Evolutionary conservation across 108 stramenopile genomes (phyloP).

Genomic region (Skeletonema potamos): DNA sequence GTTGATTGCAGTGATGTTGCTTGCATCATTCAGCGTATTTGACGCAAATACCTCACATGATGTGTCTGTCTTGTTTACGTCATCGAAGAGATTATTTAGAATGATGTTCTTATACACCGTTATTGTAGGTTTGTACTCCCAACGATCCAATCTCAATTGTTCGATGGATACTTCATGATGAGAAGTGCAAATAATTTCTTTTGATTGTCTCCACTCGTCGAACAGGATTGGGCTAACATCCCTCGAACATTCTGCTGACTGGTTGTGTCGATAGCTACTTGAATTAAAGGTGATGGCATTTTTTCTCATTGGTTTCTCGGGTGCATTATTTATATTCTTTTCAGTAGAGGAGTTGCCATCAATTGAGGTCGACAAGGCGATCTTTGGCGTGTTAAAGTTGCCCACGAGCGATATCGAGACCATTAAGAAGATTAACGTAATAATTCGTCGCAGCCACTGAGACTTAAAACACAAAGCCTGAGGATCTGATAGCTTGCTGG

Average conservation of each 20-base stretch:
- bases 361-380: too few relatives aligned
- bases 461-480: too few relatives aligned
- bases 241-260: not conserved
- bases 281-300: not conserved
- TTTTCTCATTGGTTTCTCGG: too few relatives aligned
- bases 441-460: too few relatives aligned
- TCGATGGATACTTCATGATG: not conserved
- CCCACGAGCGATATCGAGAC: too few relatives aligned
- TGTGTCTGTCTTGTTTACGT: not conserved
- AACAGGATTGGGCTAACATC: not conserved
- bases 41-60: not conserved
- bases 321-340: too few relatives aligned
- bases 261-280: slow-evolving; percentile 1
- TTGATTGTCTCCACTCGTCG: not conserved
- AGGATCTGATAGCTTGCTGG: too few relatives aligned
- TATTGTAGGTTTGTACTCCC: slow-evolving; percentile 10
- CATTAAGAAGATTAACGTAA: too few relatives aligned
- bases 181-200: not conserved
- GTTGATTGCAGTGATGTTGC: not conserved
- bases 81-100: not conserved
- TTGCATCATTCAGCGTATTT: not conserved
- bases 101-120: not conserved
- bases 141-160: not conserved
- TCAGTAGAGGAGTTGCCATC: too few relatives aligned
- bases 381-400: too few relatives aligned